Evolutionary conservation across 345 rosid genomes (phyloP).

Genomic region (Moricandia arvensis): DNA sequence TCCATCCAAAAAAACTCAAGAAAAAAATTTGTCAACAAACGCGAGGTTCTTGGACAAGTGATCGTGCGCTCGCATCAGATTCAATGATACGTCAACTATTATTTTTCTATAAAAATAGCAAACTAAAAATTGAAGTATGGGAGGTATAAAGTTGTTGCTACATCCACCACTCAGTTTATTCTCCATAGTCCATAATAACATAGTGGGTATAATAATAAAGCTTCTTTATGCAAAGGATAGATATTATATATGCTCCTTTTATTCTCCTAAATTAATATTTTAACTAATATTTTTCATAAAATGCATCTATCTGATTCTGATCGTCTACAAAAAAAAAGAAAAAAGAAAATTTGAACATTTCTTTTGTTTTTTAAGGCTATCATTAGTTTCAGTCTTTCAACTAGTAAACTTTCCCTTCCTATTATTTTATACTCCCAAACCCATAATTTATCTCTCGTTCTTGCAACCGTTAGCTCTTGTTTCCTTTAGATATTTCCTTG

Average conservation of each 20-base stretch:
- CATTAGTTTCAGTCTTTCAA: no score
- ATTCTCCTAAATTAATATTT: constrained; percentile 19
- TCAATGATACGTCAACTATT: no score
- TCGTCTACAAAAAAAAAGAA: no score
- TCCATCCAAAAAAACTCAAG: not conserved
- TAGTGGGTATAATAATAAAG: constrained; percentile 64
- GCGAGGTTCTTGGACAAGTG: no score
- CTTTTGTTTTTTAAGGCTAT: no score
- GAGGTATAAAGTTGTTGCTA: constrained; percentile 27
- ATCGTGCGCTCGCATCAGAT: no score
- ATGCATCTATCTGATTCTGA: no score
- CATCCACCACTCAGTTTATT: constrained; percentile 31
- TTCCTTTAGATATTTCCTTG: not conserved
- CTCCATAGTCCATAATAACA: constrained; percentile 36
- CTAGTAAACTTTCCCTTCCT: constrained; percentile 17
- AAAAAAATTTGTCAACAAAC: no score
- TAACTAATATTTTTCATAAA: not conserved
- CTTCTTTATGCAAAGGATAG: constrained; percentile 58
- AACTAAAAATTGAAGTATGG: not conserved
- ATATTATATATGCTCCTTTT: constrained; percentile 21
- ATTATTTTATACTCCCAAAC: constrained; percentile 40
- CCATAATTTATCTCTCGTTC: constrained; percentile 22
- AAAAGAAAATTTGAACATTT: no score
- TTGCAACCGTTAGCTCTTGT: constrained; percentile 8
- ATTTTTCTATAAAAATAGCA: not conserved